Base-by-base conservation (phyloP, 148 eudicot genomes). In the Limonium bicolor region DNA sequence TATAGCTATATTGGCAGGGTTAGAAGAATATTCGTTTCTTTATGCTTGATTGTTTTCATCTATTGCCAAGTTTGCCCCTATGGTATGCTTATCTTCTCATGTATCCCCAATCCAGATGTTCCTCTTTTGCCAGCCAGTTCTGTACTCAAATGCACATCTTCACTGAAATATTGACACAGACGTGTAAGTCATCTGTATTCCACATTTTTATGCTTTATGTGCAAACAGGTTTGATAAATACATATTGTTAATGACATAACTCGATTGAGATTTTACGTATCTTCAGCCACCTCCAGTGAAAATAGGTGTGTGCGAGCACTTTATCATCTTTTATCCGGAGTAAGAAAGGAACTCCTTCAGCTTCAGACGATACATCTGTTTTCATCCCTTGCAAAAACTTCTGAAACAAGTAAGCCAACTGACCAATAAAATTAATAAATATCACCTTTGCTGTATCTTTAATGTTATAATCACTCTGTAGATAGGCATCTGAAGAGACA, bases 371-470 rank as follows among this genome's bases (percentile, higher is more conserved):
- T 78, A 67, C 69, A 63, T 55, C 38, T 90, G 43, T 77, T 90
- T 62, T 77, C 85, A 12, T 72, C 97, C 36, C 87, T 90, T 55
- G 63, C 65, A 51, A 82, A n/a, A 75, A 61, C 97, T 90, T 41
- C 97, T 90, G 48, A 87, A 80, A 55, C 90, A 84, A 45, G 96
- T 86, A n/a, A n/a, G n/a, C n/a, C n/a, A n/a, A n/a, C n/a, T n/a
- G n/a, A 68, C 31, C 20, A 25, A 16, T 13, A 29, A 26, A 20
- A 19, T 32, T 48, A 20, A 19, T 27, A 17, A 18, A 11, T 59
- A 47, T 30, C 59, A 62, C 15, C 9, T 40, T 14, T 43, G 24
- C 2, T 13, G 18, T 43, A n/a, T n/a, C 24, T 14, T 31, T n/a
- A n/a, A 10, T 43, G 18, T 25, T 13, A 25, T 43, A 23, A 31